phyloP scores from a whole-genome alignment of 2,329 filamentous ascomycete species.

The Exophiala sp. region DNA sequence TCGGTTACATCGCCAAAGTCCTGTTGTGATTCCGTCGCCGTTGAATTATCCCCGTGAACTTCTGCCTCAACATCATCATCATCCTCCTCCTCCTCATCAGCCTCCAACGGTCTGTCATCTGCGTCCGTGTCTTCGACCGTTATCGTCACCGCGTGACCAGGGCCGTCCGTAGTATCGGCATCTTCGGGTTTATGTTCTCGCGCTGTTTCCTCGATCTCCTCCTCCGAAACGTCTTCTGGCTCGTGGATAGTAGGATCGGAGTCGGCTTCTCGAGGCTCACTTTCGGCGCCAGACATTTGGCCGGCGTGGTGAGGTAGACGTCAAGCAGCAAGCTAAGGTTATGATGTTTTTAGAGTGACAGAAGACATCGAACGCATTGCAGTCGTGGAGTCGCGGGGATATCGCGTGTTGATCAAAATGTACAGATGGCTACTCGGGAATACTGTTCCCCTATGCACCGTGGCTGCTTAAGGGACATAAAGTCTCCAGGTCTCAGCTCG shows the following conservation, averaged over 20 bases:
- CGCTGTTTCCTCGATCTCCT: constrained; percentile 26
- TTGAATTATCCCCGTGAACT: constrained; percentile 14
- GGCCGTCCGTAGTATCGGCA: constrained; percentile 10
- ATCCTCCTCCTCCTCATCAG: constrained; percentile 26
- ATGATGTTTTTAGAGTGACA: constrained; percentile 6
- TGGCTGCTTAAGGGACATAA: constrained; percentile 1
- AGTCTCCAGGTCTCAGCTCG: not conserved
- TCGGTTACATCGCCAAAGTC: constrained; percentile 12
- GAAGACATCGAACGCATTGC: constrained; percentile 11
- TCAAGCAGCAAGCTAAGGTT: constrained; percentile 3
- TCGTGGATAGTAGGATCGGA: constrained; percentile 9
- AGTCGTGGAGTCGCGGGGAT: constrained; percentile 1
- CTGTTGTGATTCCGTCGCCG: constrained; percentile 13
- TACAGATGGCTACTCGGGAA: constrained; percentile 4
- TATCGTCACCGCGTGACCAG: constrained; percentile 23
- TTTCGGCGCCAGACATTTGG: constrained; percentile 27
- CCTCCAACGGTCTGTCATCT: constrained; percentile 20
- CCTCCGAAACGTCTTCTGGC: constrained; percentile 14
- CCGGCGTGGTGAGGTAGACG: constrained; percentile 12
- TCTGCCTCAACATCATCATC: constrained; percentile 22
- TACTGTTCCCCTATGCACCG: not conserved
- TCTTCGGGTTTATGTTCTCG: constrained; percentile 28
- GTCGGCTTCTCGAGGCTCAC: constrained; percentile 17
- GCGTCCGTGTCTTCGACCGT: constrained; percentile 28
- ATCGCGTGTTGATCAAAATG: not conserved